Evolutionary conservation across 106 monocot genomes (phyloP).

Genomic region (Dioscorea dumetorum): DNA sequence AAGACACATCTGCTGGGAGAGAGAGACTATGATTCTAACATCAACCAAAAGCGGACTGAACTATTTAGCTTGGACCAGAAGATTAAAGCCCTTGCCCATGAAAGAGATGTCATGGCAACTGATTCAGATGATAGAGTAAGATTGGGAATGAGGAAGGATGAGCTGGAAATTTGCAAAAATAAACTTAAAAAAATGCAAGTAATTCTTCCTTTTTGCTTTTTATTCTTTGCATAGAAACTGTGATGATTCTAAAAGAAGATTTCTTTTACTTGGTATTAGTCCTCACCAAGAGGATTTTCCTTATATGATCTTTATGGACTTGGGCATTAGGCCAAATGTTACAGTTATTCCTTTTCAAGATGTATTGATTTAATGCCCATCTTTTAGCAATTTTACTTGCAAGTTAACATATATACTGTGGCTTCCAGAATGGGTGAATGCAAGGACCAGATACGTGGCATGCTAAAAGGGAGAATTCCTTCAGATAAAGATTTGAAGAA

Average conservation of each 20-base stretch:
- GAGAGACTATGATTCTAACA: slow-evolving; percentile 64
- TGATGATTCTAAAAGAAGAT: not conserved
- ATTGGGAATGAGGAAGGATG: slow-evolving; percentile 69
- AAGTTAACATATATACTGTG: not conserved
- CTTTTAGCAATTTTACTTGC: too few species aligned
- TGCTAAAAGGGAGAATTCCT: slow-evolving; percentile 90
- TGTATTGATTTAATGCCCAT: too few species aligned
- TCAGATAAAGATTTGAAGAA: slow-evolving; percentile 77
- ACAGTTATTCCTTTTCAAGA: too few species aligned
- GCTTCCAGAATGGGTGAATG: slow-evolving; percentile 72
- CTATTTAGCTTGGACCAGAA: slow-evolving; percentile 78
- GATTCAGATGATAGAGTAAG: slow-evolving; percentile 80
- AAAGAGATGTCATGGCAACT: slow-evolving; percentile 74
- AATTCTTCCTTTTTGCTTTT: slow-evolving; percentile 1
- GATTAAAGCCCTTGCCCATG: slow-evolving; percentile 58
- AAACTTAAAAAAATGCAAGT: slow-evolving; percentile 77
- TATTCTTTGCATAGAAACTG: not conserved
- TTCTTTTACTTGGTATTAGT: too few species aligned
- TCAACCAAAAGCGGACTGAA: slow-evolving; percentile 70
- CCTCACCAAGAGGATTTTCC: too few species aligned
- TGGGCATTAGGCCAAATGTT: too few species aligned
- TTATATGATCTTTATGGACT: too few species aligned
- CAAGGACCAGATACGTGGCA: slow-evolving; percentile 70
- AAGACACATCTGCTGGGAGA: slow-evolving; percentile 57
- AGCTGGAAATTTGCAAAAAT: slow-evolving; percentile 52